Percentiles rank a stretch among this genome's conserved stretches.
phyloP scores from a whole-genome alignment of 129 eudicot species.

The Saposhnikovia divaricata region DNA sequence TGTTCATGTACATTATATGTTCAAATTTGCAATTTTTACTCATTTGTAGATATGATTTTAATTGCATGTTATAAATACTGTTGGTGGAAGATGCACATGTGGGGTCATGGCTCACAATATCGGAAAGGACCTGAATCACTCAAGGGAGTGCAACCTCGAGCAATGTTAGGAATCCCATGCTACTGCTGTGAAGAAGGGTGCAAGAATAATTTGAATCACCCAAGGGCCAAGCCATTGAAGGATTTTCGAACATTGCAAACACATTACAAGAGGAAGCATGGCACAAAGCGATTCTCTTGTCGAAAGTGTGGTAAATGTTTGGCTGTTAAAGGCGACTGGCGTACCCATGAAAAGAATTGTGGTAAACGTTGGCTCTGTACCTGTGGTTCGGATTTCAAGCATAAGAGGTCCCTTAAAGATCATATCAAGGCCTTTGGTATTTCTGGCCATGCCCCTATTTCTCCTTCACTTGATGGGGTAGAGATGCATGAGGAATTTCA shows the following conservation, averaged over 20 bases:
- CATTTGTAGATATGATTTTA: neutral
- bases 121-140: slow-evolving; percentile 73
- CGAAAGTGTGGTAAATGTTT: slow-evolving; percentile 69
- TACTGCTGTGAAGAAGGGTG: slow-evolving; percentile 86
- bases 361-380: slow-evolving; percentile 83
- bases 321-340: slow-evolving; percentile 90
- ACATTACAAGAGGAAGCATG: slow-evolving; percentile 69
- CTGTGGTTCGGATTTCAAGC: slow-evolving; percentile 89
- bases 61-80: neutral
- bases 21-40: neutral
- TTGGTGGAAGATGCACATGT: slow-evolving; percentile 73
- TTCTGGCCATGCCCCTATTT: slow-evolving; percentile 30
- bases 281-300: slow-evolving; percentile 20
- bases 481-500: slow-evolving; percentile 1
- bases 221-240: slow-evolving; percentile 64
- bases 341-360: slow-evolving; percentile 89
- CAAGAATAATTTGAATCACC: slow-evolving; percentile 77
- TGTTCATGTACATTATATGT: neutral
- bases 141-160: slow-evolving; percentile 62
- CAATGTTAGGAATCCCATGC: slow-evolving; percentile 64
- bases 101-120: slow-evolving; percentile 88
- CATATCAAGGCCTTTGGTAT: slow-evolving; percentile 63
- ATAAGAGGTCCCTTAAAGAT: slow-evolving; percentile 80
- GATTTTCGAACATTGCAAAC: slow-evolving; percentile 82
- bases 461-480: slow-evolving; percentile 19